Evolutionary conservation across 176 grass and related monocot species (phyloP).

Genomic region (Tillandsia fasciculata): DNA sequence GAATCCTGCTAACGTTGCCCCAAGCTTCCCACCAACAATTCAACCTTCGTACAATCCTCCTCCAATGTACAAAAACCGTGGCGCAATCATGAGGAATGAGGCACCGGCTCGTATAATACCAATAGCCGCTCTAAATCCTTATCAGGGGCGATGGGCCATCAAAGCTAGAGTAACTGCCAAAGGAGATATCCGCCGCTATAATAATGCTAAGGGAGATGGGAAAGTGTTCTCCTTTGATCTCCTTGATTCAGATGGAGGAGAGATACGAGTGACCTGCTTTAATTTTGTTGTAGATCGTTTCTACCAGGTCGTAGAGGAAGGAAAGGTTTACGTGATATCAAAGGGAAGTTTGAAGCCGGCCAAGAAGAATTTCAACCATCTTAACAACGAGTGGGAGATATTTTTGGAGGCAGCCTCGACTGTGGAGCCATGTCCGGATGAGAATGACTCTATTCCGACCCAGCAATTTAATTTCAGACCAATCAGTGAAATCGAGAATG

Average conservation of each 20-base stretch:
- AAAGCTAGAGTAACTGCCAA: slow-evolving; percentile 91
- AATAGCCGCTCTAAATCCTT: slow-evolving; percentile 77
- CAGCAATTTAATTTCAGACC: slow-evolving; percentile 69
- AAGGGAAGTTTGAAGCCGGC: slow-evolving; percentile 78
- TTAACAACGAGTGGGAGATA: slow-evolving; percentile 93
- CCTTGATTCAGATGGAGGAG: slow-evolving; percentile 85
- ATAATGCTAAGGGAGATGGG: slow-evolving; percentile 90
- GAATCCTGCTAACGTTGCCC: slow-evolving; percentile 28
- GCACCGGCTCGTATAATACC: slow-evolving; percentile 84
- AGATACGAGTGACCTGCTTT: slow-evolving; percentile 87
- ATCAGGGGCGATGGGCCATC: slow-evolving; percentile 87
- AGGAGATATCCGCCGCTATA: slow-evolving; percentile 73
- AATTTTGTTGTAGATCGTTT: slow-evolving; percentile 68
- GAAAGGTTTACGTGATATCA: slow-evolving; percentile 88
- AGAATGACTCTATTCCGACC: slow-evolving; percentile 65
- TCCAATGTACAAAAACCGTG: slow-evolving; percentile 67
- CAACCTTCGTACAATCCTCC: slow-evolving; percentile 65
- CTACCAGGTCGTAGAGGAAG: slow-evolving; percentile 75
- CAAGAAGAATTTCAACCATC: slow-evolving; percentile 83
- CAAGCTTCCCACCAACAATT: slow-evolving; percentile 38
- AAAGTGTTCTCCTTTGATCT: slow-evolving; percentile 96
- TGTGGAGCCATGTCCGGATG: slow-evolving; percentile 67
- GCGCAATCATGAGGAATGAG: slow-evolving; percentile 83
- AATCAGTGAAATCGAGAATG: slow-evolving; percentile 78
- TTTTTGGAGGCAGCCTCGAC: slow-evolving; percentile 64